Base-by-base conservation (phyloP, 352 stramenopile species). In the Pythium sukuiense region DNA sequence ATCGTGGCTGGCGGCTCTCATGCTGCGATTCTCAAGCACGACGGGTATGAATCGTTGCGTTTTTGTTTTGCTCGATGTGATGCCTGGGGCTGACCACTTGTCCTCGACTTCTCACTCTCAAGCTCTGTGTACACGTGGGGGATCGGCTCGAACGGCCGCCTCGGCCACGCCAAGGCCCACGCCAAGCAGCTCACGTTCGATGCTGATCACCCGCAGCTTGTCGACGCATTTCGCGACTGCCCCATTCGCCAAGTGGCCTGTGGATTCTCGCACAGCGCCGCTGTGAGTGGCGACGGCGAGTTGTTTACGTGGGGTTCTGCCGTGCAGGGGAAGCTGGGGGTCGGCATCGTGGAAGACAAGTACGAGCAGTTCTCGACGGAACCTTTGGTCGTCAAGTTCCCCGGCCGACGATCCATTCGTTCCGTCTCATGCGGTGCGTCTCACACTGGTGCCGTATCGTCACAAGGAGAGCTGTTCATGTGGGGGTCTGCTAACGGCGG, bases 401-500 rank as follows among this genome's bases (percentile, higher is more conserved):
- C 85, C 2, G 74, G 85, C 13, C 76, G 77, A 48, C 79, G 89
- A 72, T 56, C 65, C 37, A 79, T 92, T 41, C 79, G 85, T 3
- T 88, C 59, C 11, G 81, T 98, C 27, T 97, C 92, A 2, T 98
- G 93, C 52, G 94, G 95, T 12, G 81, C 85, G 26, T 83, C 86
- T 1, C 92, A 97, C 65, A 92, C 78, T 18, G 88, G 82, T 0
- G 85, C 85, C 1, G 85, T 95, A 7, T 81, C 80, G 3, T 90
- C 74, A 2, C 35, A 72, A 1, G 84, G 88, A 0, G 82, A 93
- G 63, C 67, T 96, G 1, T 96, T 93, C 60, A 91, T 95, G 83
- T 96, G 86, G 86, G 95, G 94, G 14, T 97, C 88, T 57, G 88
- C 90, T 16, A 96, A 98, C 70, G 93, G 93, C 30, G 95, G 95